Base-by-base conservation (phyloP, 352 stramenopile species). In the Albugo laibachii region DNA sequence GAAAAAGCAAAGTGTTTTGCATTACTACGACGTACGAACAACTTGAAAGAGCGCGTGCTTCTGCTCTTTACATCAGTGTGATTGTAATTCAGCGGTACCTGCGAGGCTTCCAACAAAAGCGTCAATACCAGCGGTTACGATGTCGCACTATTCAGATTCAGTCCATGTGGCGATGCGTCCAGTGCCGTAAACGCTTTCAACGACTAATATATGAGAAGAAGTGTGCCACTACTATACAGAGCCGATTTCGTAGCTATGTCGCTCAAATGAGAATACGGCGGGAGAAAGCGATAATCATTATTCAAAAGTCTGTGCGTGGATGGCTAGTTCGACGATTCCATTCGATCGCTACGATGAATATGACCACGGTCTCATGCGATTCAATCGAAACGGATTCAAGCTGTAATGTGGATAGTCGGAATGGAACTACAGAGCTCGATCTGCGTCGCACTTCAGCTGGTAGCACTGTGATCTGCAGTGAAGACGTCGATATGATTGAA, bases 1-100 rank as follows among this genome's bases (percentile, higher is more conserved):
- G 78, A 8, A 86, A 83, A 38, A 86, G 65, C 8, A 88, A 88
- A 56, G 73, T 85, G 0, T 92, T 92, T 46, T 78, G 65, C 45
- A 21, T 87, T 16, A 62, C 69, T 13, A 61, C 77, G 49, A 74
- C 72, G 0, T 77, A 92, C 49, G 64, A 83, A 36, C 61, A 68
- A 18, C 51, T 88, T 2, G 73, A 88, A 55, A 61, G 61, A 2
- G 65, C 55, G 13, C 69, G 75, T 1, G 66, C 61, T 0, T 74
- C 76, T 39, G 75, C 72, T 13, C 48, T 88, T 24, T 80, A 85
- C 49, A 58, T 79, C 47, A 83, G 66, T 11, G 65, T 88, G 11
- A 57, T 85, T 36, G 79, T 72, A 1, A 27, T 88, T 24, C 75
- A 88, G 46, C 65, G 75, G 14, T 88, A 85, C 38, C 83, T 64